These are phyloP conservation scores for Paraconiothyrium brasiliense DNA, from an alignment of 2,329 filamentous ascomycete genomes.

Conservation along the genomic window DNA sequence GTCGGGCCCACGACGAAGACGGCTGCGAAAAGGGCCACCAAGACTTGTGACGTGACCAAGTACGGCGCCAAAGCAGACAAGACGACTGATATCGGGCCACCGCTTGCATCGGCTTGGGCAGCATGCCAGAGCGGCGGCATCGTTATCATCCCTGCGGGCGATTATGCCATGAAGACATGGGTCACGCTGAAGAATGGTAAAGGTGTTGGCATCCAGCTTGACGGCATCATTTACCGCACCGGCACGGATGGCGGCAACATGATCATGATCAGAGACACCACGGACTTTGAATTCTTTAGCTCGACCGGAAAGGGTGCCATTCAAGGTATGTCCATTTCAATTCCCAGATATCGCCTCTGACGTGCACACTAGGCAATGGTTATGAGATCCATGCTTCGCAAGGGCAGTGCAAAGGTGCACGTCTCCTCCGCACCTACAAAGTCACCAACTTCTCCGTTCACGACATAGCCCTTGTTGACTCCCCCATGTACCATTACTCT, in stretches of 20 bases:
- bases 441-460: slow-evolving; percentile 60
- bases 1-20: slow-evolving; percentile 44
- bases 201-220: slow-evolving; percentile 62
- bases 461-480: slow-evolving; percentile 60
- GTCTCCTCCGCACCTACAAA: slow-evolving; percentile 58
- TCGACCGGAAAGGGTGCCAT: slow-evolving; percentile 62
- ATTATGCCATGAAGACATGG: slow-evolving; percentile 62
- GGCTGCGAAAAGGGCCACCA: slow-evolving; percentile 38
- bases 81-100: slow-evolving; percentile 61
- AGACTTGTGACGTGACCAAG: slow-evolving; percentile 63
- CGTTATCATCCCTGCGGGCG: slow-evolving; percentile 60
- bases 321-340: slow-evolving; percentile 49
- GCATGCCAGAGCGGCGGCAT: slow-evolving; percentile 62
- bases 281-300: slow-evolving; percentile 65
- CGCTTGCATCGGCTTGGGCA: slow-evolving; percentile 59
- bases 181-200: slow-evolving; percentile 59
- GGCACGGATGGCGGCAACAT: slow-evolving; percentile 62
- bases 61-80: slow-evolving; percentile 63
- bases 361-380: slow-evolving; percentile 50
- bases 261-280: slow-evolving; percentile 61
- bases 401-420: slow-evolving; percentile 53
- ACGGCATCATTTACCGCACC: slow-evolving; percentile 63
- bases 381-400: slow-evolving; percentile 58
- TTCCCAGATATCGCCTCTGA: neutral
- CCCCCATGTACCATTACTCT: slow-evolving; percentile 61